These are phyloP conservation scores for Pyrenophora teres DNA, from an alignment of 2,329 filamentous ascomycete species.

Conservation along the genomic window DNA sequence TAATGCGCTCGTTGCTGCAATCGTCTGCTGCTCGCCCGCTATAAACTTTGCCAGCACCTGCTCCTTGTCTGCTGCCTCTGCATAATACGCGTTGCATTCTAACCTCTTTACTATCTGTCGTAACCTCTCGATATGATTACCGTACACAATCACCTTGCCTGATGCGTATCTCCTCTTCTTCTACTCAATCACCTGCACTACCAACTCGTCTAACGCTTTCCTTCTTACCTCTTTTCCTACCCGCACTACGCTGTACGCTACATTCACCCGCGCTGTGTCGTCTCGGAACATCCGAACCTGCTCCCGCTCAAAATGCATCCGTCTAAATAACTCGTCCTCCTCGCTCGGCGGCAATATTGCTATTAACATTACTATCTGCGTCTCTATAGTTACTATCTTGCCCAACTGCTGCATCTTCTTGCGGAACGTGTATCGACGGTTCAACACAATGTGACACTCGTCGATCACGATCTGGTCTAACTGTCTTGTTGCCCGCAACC, in stretches of 20 bases:
- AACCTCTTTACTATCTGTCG: slow-evolving; percentile 14
- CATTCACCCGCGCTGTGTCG: slow-evolving; percentile 9
- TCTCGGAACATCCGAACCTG: slow-evolving; percentile 13
- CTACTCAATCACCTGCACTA: slow-evolving; percentile 3
- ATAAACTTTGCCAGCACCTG: slow-evolving; percentile 12
- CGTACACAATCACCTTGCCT: slow-evolving; percentile 13
- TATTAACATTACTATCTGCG: slow-evolving; percentile 30
- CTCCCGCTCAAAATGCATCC: slow-evolving; percentile 15
- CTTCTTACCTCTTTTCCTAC: slow-evolving; percentile 1
- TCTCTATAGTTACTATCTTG: slow-evolving; percentile 17
- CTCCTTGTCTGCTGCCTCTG: slow-evolving; percentile 9
- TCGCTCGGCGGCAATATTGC: slow-evolving; percentile 25
- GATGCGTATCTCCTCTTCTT: slow-evolving; percentile 4
- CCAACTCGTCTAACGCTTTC: slow-evolving; percentile 4
- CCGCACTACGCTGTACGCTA: slow-evolving; percentile 5
- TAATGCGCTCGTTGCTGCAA: no score
- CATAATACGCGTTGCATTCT: slow-evolving; percentile 9
- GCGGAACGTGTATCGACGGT: slow-evolving; percentile 15
- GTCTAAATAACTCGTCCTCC: slow-evolving; percentile 16
- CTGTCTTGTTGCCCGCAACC: slow-evolving; percentile 18
- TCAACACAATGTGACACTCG: slow-evolving; percentile 28
- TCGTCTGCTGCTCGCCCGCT: slow-evolving; percentile 1
- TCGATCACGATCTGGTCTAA: slow-evolving; percentile 29
- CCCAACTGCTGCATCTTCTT: slow-evolving; percentile 20
- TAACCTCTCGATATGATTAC: slow-evolving; percentile 7